Evolutionary conservation across 1,139 yeast genomes (phyloP).

Genomic region (Suhomyces panamericanus): DNA sequence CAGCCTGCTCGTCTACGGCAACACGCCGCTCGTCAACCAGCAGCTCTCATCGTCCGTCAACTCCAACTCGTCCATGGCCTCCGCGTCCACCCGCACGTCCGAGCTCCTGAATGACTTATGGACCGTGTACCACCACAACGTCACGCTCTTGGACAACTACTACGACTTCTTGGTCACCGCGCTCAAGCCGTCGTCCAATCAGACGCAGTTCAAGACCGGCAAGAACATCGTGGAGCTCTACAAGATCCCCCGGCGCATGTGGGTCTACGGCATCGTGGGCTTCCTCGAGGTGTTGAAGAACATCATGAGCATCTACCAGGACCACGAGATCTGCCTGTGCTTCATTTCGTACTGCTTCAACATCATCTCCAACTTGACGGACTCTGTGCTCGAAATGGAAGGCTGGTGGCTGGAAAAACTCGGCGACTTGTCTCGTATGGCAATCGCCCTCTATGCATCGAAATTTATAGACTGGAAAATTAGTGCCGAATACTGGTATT

Average conservation of each 20-base stretch:
- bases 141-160: constrained; percentile 65
- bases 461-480: constrained; percentile 79
- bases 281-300: constrained; percentile 77
- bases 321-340: constrained; percentile 50
- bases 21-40: constrained; percentile 21
- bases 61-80: constrained; percentile 20
- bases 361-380: constrained; percentile 54
- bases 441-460: constrained; percentile 75
- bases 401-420: constrained; percentile 80
- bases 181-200: constrained; percentile 56
- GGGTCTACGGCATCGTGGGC: constrained; percentile 83
- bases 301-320: constrained; percentile 58
- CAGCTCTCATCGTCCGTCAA: constrained; percentile 21
- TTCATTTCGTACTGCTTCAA: constrained; percentile 53
- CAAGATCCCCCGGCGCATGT: constrained; percentile 72
- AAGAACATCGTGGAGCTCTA: constrained; percentile 72
- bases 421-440: constrained; percentile 81
- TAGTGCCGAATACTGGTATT: constrained; percentile 77
- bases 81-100: constrained; percentile 36
- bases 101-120: constrained; percentile 64
- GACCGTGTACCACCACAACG: constrained; percentile 68
- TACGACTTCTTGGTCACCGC: constrained; percentile 72
- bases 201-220: constrained; percentile 63
- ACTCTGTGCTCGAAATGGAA: constrained; percentile 54
- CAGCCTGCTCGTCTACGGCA: constrained; percentile 20